Evolutionary conservation across 78 protist species (phyloP).

Genomic region (Speleostelium caveatum): DNA sequence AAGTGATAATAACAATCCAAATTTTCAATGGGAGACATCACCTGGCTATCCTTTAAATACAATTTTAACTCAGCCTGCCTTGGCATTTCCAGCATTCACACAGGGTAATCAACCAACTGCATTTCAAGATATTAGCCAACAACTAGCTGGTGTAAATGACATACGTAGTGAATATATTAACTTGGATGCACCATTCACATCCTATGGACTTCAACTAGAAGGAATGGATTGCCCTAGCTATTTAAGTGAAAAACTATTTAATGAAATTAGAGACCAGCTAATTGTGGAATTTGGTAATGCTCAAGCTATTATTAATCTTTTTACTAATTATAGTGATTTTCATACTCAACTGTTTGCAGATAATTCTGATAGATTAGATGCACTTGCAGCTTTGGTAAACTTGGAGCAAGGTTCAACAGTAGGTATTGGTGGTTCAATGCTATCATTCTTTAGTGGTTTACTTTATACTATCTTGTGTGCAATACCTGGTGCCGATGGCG

Average conservation of each 20-base stretch:
- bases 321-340: not conserved
- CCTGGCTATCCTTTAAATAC: slow-evolving; percentile 6
- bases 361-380: slow-evolving; percentile 4
- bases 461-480: slow-evolving; percentile 1
- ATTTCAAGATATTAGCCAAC: slow-evolving; percentile 5
- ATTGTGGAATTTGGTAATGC: not conserved
- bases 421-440: not conserved
- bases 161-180: slow-evolving; percentile 2
- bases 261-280: not conserved
- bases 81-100: not conserved
- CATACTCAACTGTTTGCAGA: slow-evolving; percentile 15
- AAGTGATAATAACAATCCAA: not conserved
- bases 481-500: not conserved
- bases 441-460: not conserved
- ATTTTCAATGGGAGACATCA: not conserved
- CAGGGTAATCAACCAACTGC: not conserved
- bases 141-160: not conserved
- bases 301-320: slow-evolving; percentile 4
- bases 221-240: not conserved
- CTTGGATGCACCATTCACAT: not conserved
- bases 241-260: not conserved
- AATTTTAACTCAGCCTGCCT: not conserved
- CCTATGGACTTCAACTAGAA: not conserved
- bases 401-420: not conserved
- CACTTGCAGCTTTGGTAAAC: not conserved